Base-by-base conservation (phyloP, 805 yeast genomes). In the Lipomyces lipofer region DNA sequence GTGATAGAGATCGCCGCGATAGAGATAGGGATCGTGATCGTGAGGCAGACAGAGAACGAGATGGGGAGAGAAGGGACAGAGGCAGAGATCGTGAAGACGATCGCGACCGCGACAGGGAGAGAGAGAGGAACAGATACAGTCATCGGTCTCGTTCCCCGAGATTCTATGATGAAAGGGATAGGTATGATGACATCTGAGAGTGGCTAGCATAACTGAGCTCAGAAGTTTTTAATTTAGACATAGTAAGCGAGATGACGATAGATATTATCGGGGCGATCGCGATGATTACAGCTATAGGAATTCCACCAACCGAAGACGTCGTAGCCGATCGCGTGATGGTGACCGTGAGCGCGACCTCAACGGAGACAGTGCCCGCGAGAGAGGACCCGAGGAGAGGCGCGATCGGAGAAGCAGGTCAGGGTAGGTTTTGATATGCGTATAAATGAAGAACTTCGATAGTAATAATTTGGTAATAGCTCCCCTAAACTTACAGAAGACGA, bases 401-500 rank as follows among this genome's bases (percentile, higher is more conserved):
- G 25, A n/a, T n/a, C n/a, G n/a, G 33, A 13, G n/a, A n/a, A 4
- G 4, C 21, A 21, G n/a, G 22, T 35, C 17, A 33, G 8, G n/a
- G 32, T n/a, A n/a, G n/a, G 27, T 15, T 22, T 21, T 30, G 29
- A 15, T 44, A 32, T 21, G 38, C 19, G 12, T 27, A 24, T 17
- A 29, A 19, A 2, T 8, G 29, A 13, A 29, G 17, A 29, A 19
- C 1, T 29, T 4, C 8, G 7, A 29, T 24, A 19, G 32, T 15
- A n/a, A 19, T 13, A 47, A 43, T 3, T 21, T 6, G 8, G n/a
- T 21, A 25, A n/a, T 24, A 50, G 56, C 21, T 63, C 66, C 3
- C 64, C 66, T 3, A 25, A 43, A 25, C 51, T 58, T 13, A 29
- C 64, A n/a, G 65, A 62, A 42, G 66, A 63, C 33, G 71, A 69